Percentiles rank a stretch among this genome's conserved stretches.
Conservation (phyloP, 2,329 filamentous ascomycete species). For the Cladosporium sp. region DNA sequence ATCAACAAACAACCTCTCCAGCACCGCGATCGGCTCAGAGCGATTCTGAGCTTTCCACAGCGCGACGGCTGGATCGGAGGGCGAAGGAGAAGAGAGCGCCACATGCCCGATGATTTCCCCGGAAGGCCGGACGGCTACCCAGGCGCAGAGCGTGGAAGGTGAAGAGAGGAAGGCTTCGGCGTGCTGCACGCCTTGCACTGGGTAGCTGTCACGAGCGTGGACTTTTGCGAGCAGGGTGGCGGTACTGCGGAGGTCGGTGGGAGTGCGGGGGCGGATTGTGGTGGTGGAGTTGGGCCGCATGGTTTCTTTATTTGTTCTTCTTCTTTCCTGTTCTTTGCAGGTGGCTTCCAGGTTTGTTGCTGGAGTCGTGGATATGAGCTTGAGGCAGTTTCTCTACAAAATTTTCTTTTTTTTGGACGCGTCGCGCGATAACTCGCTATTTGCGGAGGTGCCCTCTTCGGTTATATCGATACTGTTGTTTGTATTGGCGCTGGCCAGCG, state of each 20-base stretch:
- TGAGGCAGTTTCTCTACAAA: too few relatives aligned
- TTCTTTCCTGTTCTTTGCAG: background rate
- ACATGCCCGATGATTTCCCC: slow-evolving; percentile 20
- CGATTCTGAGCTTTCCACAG: slow-evolving; percentile 15
- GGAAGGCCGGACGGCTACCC: slow-evolving; percentile 18
- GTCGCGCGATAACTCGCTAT: too few relatives aligned
- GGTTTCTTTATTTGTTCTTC: background rate
- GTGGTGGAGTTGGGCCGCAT: background rate
- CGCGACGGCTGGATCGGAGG: slow-evolving; percentile 15
- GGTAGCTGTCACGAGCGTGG: slow-evolving; percentile 21
- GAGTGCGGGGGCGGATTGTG: background rate
- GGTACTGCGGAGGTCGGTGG: slow-evolving; percentile 19
- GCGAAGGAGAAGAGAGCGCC: slow-evolving; percentile 11
- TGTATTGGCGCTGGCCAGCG: too few relatives aligned
- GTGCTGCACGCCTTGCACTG: slow-evolving; percentile 21
- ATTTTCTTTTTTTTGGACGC: too few relatives aligned
- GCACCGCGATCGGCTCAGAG: slow-evolving; percentile 16
- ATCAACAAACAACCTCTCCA: slow-evolving; percentile 24
- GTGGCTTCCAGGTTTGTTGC: too few relatives aligned
- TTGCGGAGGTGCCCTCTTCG: too few relatives aligned
- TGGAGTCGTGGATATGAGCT: too few relatives aligned
- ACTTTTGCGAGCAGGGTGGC: slow-evolving; percentile 19
- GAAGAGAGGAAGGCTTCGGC: slow-evolving; percentile 11
- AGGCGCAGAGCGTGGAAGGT: slow-evolving; percentile 14
- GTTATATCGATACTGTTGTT: too few relatives aligned